Conservation (phyloP, 139 green algal genomes). For the Coelastrella sp. region DNA sequence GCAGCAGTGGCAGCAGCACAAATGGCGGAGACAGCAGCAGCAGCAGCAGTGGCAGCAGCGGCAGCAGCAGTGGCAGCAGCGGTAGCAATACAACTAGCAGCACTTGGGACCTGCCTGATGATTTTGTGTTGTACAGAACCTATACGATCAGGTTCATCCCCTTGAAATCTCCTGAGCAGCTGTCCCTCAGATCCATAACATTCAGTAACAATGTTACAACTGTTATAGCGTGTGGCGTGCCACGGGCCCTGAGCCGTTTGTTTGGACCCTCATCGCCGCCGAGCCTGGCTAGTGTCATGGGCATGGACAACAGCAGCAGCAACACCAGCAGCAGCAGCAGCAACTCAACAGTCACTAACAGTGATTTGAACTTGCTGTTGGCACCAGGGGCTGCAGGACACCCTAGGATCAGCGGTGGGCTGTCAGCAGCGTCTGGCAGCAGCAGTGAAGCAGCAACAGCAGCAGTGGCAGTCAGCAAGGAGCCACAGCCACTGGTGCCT, state of each 20-base stretch:
- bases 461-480: neutral
- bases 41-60: neutral
- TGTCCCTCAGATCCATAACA: slow-evolving; percentile 33
- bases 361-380: neutral
- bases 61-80: neutral
- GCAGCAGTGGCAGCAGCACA: neutral
- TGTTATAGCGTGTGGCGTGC: slow-evolving; percentile 45
- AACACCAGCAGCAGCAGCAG: neutral
- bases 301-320: slow-evolving; percentile 6
- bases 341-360: neutral
- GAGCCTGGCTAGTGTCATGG: neutral
- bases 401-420: neutral
- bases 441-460: neutral
- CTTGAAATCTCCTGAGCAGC: slow-evolving; percentile 5
- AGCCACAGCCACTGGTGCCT: neutral
- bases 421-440: neutral
- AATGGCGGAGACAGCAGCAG: neutral
- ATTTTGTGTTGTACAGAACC: slow-evolving; percentile 41
- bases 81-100: slow-evolving; percentile 1
- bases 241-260: neutral
- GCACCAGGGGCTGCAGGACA: neutral
- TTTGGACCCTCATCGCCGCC: neutral
- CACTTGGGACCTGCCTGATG: slow-evolving; percentile 21
- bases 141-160: slow-evolving; percentile 45
- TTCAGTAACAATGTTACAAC: slow-evolving; percentile 33